Evolutionary conservation across 768 basidiomycete species (phyloP).

Genomic region (Serendipita indica): DNA sequence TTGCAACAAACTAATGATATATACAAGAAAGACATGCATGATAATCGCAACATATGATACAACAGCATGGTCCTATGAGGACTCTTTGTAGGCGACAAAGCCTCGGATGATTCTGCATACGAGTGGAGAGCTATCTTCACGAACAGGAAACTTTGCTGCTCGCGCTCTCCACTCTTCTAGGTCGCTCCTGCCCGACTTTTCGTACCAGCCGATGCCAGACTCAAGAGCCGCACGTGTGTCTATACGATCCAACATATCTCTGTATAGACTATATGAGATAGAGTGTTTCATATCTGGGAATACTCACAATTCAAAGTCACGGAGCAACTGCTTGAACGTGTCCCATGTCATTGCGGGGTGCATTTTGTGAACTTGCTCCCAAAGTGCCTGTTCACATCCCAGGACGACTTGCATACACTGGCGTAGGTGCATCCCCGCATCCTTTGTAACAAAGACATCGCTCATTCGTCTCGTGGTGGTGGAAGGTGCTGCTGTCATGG

Average conservation of each 20-base stretch:
- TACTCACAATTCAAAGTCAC: slow-evolving; percentile 5
- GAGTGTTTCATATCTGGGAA: background rate
- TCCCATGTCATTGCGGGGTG: background rate
- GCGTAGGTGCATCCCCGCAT: background rate
- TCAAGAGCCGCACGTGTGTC: background rate
- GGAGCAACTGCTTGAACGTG: background rate
- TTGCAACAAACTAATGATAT: too few relatives aligned
- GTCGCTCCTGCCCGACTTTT: background rate
- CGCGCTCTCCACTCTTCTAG: background rate
- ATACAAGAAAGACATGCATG: too few relatives aligned
- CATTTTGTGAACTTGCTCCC: background rate
- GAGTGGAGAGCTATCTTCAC: background rate
- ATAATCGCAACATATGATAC: too few relatives aligned
- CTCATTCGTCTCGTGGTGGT: background rate
- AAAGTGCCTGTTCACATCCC: background rate
- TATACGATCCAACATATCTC: background rate
- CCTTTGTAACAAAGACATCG: background rate
- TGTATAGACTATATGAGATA: background rate
- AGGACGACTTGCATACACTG: background rate
- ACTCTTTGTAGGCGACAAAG: background rate
- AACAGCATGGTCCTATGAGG: too few relatives aligned
- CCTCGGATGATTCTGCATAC: background rate
- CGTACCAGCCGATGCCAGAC: background rate
- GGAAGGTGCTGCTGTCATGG: background rate
- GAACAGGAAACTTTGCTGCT: background rate